A percentile compares a stretch with the other conserved stretches of the same genome.
phyloP scores from a whole-genome alignment of 2,329 filamentous ascomycete species.

The Cordyceps farinosa region DNA sequence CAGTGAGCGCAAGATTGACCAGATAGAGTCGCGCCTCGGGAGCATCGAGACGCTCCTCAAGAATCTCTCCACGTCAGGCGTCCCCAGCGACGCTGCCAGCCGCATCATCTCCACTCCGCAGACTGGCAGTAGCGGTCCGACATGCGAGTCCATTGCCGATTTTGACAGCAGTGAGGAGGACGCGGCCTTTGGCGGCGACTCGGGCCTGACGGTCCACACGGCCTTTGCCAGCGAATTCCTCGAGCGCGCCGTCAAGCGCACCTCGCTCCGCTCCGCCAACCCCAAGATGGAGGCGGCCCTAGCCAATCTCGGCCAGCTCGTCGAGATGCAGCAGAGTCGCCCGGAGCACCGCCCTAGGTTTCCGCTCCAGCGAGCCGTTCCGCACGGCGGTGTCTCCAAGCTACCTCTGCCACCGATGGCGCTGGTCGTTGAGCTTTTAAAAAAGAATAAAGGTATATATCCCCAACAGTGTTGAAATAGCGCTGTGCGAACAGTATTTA shows the following conservation, averaged over 20 bases:
- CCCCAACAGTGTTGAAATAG: not conserved
- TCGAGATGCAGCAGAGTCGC: conserved; percentile 46
- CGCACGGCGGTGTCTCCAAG: conserved; percentile 45
- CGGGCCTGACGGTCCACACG: conserved; percentile 47
- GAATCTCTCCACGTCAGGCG: conserved; percentile 31
- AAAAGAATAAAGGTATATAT: conserved; percentile 43
- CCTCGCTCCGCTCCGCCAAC: conserved; percentile 42
- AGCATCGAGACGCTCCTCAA: conserved; percentile 44
- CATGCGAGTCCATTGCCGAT: conserved; percentile 30
- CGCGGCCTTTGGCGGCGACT: conserved; percentile 43
- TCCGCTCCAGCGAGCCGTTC: conserved; percentile 42
- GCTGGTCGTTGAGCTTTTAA: conserved; percentile 46
- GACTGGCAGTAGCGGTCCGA: conserved; percentile 26
- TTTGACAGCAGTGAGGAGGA: conserved; percentile 40
- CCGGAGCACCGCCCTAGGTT: conserved; percentile 43
- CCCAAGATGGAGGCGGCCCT: conserved; percentile 53
- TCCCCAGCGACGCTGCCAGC: conserved; percentile 20
- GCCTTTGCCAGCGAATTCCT: conserved; percentile 54
- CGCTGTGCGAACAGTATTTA: not conserved
- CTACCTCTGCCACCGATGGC: conserved; percentile 53
- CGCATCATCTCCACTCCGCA: conserved; percentile 26
- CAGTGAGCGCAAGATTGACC: conserved; percentile 53
- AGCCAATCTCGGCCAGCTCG: conserved; percentile 49
- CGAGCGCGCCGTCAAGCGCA: conserved; percentile 49
- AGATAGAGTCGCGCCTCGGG: conserved; percentile 42